Percentiles rank a stretch among this genome's conserved stretches.
phyloP scores from a whole-genome alignment of 768 basidiomycete species.

The Scleroderma bovista region DNA sequence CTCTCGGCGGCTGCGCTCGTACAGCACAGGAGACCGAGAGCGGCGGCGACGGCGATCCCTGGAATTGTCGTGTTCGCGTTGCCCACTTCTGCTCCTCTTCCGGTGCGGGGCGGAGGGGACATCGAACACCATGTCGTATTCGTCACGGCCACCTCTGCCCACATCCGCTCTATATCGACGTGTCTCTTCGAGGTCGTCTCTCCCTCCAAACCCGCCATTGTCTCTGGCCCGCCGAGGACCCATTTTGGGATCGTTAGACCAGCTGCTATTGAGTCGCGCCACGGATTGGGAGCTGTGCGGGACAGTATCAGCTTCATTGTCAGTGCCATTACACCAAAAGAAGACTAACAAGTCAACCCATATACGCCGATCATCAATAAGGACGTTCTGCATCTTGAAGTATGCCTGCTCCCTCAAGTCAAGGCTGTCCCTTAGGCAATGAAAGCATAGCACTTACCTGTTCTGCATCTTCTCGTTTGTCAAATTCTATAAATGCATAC shows the following conservation, averaged over 20 bases:
- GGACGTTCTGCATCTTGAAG: slow-evolving; percentile 99
- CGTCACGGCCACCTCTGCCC: slow-evolving; percentile 26
- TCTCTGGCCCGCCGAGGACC: slow-evolving; percentile 33
- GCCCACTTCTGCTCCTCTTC: slow-evolving; percentile 48
- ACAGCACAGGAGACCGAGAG: slow-evolving; percentile 19
- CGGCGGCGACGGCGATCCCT: slow-evolving; percentile 19
- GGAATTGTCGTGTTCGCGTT: slow-evolving; percentile 36
- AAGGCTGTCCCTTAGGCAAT: not conserved
- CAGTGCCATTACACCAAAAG: slow-evolving; percentile 4
- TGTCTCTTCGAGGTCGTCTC: slow-evolving; percentile 71
- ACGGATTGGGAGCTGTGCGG: slow-evolving; percentile 82
- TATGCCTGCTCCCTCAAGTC: slow-evolving; percentile 59
- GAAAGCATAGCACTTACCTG: slow-evolving; percentile 50
- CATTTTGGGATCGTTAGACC: slow-evolving; percentile 74
- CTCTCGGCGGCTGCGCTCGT: slow-evolving; percentile 1
- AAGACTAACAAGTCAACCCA: slow-evolving; percentile 96
- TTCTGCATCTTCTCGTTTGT: slow-evolving; percentile 88
- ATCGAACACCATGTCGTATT: slow-evolving; percentile 85
- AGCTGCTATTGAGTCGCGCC: slow-evolving; percentile 71
- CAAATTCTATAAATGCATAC: slow-evolving; percentile 99
- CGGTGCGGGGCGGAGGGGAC: slow-evolving; percentile 41
- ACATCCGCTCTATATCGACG: slow-evolving; percentile 50
- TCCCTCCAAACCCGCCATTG: slow-evolving; percentile 55
- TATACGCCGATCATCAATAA: slow-evolving; percentile 95
- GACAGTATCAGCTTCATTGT: slow-evolving; percentile 11